Evolutionary conservation across 2,329 filamentous ascomycete genomes (phyloP), one percentile per base, ranked within the genome.

Genomic region (Aspergillus sergii): DNA sequence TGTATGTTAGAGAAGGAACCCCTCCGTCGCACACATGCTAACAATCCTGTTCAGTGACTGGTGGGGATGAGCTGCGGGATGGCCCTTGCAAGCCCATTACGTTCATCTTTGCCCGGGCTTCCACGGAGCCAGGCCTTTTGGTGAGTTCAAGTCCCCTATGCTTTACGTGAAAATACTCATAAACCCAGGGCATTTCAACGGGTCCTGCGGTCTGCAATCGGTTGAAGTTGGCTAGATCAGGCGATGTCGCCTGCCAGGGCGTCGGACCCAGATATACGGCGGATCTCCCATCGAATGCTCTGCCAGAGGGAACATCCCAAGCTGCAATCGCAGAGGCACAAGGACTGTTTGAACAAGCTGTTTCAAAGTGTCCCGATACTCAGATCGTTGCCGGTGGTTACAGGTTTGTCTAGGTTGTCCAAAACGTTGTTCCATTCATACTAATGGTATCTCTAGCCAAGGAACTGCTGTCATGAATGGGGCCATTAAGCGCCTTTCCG

Each of bases 401-500:
- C 55, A 66, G 65, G 65, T 58, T 21, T 2, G 32, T 6, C 9
- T 4, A 11, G 5, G 9, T 3, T 9, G 8, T 28, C 7, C 6
- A 1, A 8, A 2, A 19, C 3, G 4, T 28, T 4, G 10, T 10
- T 30, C 14, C 6, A 30, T 32, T 12, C 3, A 11, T 2, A 32
- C 58, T 61, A 16, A 63, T 16, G n/a, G 16, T 2, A 4, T 12
- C 7, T 28, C 21, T 34, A 70, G 71, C 57, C 71, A 83, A 68
- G 82, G 82, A 58, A 77, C 80, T 6, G 82, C 82, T 1, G 77
- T 84, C 60, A 76, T 81, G 48, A 74, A 78, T 34, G 73, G 75
- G 41, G 69, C 80, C 7, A 73, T 84, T 59, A 69, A 72, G 4
- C 71, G 76, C 28, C 73, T 82, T 19, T 64, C 68, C 9, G 59